These are phyloP conservation scores for Beauveria bassiana DNA, from an alignment of 2,329 filamentous ascomycete genomes.

Conservation along the genomic window DNA sequence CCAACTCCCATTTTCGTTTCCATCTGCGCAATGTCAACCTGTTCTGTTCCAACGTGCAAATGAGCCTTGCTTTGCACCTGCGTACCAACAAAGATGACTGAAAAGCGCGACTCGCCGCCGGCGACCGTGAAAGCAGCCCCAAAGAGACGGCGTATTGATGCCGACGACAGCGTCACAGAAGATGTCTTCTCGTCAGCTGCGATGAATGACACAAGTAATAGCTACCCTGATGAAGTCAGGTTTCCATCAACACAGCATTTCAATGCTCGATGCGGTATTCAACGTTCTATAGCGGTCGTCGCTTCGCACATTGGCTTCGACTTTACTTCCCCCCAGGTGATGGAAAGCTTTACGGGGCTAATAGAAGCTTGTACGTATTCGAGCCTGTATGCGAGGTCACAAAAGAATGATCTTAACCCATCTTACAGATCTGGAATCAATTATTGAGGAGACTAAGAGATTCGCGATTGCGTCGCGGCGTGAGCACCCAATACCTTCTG, in stretches of 20 bases:
- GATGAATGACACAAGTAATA: constrained; percentile 11
- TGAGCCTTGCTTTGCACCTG: not conserved
- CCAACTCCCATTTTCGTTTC: not conserved
- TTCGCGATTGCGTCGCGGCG: constrained; percentile 43
- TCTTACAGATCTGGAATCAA: constrained; percentile 39
- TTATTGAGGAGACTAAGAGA: constrained; percentile 41
- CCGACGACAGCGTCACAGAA: constrained; percentile 1
- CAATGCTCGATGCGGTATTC: constrained; percentile 33
- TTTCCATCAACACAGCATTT: constrained; percentile 23
- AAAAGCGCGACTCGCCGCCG: not conserved
- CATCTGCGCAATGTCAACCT: not conserved
- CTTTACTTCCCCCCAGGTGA: constrained; percentile 43
- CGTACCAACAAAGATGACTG: not conserved
- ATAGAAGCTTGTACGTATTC: constrained; percentile 48
- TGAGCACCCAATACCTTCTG: constrained; percentile 44
- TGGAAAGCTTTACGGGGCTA: constrained; percentile 49
- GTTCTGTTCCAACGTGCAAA: not conserved
- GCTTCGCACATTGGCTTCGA: constrained; percentile 53
- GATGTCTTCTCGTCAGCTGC: not conserved
- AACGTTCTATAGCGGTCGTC: constrained; percentile 47
- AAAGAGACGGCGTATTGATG: constrained; percentile 1
- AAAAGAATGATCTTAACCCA: not conserved
- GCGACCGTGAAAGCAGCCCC: not conserved
- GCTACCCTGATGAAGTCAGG: constrained; percentile 13
- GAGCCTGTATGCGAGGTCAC: too few relatives aligned